These are phyloP conservation scores for Alopecurus myosuroides DNA, from an alignment of 176 grass and related monocot genomes.

Conservation along the genomic window DNA sequence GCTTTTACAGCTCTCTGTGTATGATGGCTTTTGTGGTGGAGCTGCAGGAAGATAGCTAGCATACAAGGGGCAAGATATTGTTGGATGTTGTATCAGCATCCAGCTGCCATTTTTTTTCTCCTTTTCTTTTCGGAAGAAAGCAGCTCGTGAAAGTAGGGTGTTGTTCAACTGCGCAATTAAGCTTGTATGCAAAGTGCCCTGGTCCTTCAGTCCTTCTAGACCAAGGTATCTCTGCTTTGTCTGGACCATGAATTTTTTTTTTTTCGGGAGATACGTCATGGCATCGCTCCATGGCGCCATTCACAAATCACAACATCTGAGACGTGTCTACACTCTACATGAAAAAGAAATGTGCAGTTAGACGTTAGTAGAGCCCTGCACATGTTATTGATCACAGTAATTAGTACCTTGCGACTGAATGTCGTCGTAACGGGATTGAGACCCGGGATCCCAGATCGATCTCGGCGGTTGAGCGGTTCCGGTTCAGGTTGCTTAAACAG, in stretches of 20 bases:
- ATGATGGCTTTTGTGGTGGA: slow-evolving; percentile 51
- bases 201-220: slow-evolving; percentile 13
- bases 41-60: slow-evolving; percentile 39
- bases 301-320: neutral
- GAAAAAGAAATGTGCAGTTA: neutral
- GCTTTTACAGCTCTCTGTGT: slow-evolving; percentile 42
- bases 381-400: neutral
- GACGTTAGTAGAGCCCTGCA: neutral
- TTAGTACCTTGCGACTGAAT: neutral
- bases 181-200: neutral
- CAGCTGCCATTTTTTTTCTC: neutral
- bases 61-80: slow-evolving; percentile 27
- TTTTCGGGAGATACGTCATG: neutral
- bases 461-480: neutral
- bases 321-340: neutral
- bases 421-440: neutral
- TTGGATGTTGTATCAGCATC: slow-evolving; percentile 43
- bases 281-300: neutral
- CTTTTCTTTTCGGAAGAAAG: neutral
- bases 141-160: neutral
- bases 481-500: slow-evolving; percentile 26
- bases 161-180: slow-evolving; percentile 22
- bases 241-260: neutral
- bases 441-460: neutral
- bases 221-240: slow-evolving; percentile 1